Conservation (phyloP, 768 basidiomycete genomes). For the Suillus subalutaceus region DNA sequence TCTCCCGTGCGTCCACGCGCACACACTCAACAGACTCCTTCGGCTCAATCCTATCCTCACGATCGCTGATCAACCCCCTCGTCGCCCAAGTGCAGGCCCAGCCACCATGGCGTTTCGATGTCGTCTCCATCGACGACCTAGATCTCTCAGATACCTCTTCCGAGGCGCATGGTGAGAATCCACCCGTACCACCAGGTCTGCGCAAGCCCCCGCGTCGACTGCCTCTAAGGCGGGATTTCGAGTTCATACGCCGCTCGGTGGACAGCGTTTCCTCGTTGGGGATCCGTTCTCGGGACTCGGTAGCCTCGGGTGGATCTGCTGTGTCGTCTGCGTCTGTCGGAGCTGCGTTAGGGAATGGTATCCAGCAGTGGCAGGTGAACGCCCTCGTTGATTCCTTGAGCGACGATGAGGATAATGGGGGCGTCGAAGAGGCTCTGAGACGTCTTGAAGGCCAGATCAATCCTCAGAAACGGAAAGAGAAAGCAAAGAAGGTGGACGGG, state of each 20-base stretch:
- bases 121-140: constrained; percentile 78
- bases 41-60: constrained; percentile 34
- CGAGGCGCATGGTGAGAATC: constrained; percentile 43
- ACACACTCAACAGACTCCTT: constrained; percentile 38
- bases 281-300: constrained; percentile 62
- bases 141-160: constrained; percentile 82
- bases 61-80: constrained; percentile 32
- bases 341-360: constrained; percentile 42
- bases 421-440: constrained; percentile 79
- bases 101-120: constrained; percentile 65
- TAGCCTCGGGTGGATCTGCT: constrained; percentile 47
- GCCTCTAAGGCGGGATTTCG: constrained; percentile 78
- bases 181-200: constrained; percentile 53
- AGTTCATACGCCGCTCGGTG: constrained; percentile 73
- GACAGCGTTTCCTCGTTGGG: constrained; percentile 81
- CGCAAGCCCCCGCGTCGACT: constrained; percentile 58
- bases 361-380: constrained; percentile 85
- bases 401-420: constrained; percentile 70
- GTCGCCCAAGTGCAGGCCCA: constrained; percentile 39
- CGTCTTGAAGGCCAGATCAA: constrained; percentile 88
- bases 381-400: constrained; percentile 74
- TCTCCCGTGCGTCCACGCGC: constrained; percentile 24
- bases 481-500: constrained; percentile 75
- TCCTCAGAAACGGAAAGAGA: constrained; percentile 66
- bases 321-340: constrained; percentile 40